Base-by-base conservation (phyloP, 2,329 filamentous ascomycete species). In the Fusarium sp. region DNA sequence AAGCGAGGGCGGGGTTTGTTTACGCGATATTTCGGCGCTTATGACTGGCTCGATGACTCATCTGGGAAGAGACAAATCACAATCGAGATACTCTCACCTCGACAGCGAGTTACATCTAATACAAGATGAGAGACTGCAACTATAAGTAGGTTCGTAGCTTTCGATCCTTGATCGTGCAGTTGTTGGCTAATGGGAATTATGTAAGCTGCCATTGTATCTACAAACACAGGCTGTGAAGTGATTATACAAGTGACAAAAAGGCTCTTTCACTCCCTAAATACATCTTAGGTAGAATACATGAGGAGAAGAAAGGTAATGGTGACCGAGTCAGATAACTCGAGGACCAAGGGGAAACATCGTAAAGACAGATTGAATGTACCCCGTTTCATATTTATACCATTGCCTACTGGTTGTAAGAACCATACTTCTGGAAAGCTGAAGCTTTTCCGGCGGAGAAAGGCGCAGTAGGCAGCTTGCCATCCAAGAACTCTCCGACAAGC, bases 381-480 rank as follows among this genome's bases (percentile, higher is more conserved):
- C 4, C 41, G 22, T 43, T 22, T 20, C 41, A 7, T 43, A 11
- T 14, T 43, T 43, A 11, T 22, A 7, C 3, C 20, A 8, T 43
- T 11, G 10, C 31, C 52, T 56, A 35, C 29, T 35, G 52, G 29
- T 56, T 56, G 27, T 56, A 56, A 6, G 29, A 18, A 14, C 52
- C 52, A 20, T 56, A 56, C 22, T n/a, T 10, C 13, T 20, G 18
- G 7, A 56, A 56, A 14, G 52, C 29, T 4, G 41, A 50, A 20
- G 50, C 62, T 24, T 64, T 64, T 16, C 62, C 50, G 5, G 62
- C 27, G 8, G 62, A 64, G 24, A 64, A 64, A 6, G 50, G 16
- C 14, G 29, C 50, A 11, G 62, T 57, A 24, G 62, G 50, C 20
- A 64, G 16, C 35, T 39, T 57, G 4, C 50, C 62, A 29, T 64